Evolutionary conservation across 129 eudicot genomes (phyloP).

Genomic region (Heracleum sosnowskyi): DNA sequence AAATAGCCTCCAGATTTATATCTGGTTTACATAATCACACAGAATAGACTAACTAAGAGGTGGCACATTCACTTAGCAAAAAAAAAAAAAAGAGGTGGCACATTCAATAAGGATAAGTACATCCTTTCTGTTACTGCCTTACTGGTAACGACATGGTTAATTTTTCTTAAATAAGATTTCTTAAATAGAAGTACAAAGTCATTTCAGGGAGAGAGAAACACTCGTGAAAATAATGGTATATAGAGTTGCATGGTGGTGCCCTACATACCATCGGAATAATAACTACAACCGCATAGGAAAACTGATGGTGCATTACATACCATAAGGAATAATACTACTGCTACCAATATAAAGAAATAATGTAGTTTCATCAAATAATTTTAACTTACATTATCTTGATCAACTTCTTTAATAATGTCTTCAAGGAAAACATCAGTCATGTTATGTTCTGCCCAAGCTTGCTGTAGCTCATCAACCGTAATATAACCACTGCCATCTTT

Average conservation of each 20-base stretch:
- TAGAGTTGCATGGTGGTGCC: not conserved
- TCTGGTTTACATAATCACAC: not conserved
- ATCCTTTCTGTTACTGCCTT: not conserved
- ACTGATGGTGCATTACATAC: not conserved
- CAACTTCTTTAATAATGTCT: constrained; percentile 78
- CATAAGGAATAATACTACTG: not conserved
- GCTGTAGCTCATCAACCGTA: constrained; percentile 83
- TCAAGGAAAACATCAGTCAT: constrained; percentile 59
- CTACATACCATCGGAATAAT: not conserved
- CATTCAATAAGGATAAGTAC: not conserved
- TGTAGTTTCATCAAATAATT: not conserved
- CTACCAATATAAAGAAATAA: not conserved
- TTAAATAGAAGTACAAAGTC: too few relatives aligned
- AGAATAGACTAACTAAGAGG: not conserved
- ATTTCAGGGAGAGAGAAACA: not conserved
- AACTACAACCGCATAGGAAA: not conserved
- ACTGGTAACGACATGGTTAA: not conserved
- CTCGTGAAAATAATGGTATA: not conserved
- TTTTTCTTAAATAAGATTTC: too few relatives aligned
- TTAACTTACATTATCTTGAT: constrained; percentile 74
- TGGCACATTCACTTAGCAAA: too few relatives aligned
- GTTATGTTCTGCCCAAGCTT: constrained; percentile 64
- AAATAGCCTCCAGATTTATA: not conserved
- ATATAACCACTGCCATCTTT: constrained; percentile 88
- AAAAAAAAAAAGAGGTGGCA: not conserved